Evolutionary conservation across 2,329 filamentous ascomycete species (phyloP), one percentile per base, ranked within the genome.

Genomic region (Calonectria naviculata): DNA sequence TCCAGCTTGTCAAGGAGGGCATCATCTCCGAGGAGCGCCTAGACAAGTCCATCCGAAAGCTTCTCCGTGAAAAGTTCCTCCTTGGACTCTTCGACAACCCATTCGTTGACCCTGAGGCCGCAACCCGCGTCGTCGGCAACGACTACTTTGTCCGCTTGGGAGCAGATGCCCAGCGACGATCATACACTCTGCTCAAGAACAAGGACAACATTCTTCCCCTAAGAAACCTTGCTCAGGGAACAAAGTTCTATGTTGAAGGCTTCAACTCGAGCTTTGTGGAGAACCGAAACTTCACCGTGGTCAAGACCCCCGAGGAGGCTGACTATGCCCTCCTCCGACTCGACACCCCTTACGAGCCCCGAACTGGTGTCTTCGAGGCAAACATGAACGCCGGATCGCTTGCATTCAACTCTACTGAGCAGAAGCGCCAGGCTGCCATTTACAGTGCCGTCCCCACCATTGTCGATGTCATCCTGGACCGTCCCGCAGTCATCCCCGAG

Each of bases 81-180:
- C 84, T 88, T 0, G 87, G 87, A 5, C 83, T 88, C 15, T 89
- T 89, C 70, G 86, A 88, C 34, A 83, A 85, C 70, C 86, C 85
- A 0, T 88, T 86, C 71, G 84, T 88, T 13, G 85, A 89, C 71
- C 79, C 80, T 1, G 84, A 84, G 1, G 80, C 78, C 1, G 86
- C 86, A 0, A 80, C 78, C 1, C 77, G 79, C 3, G 74, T 85
- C 4, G 86, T 87, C 21, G 87, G 86, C 4, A 85, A 85, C 38
- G 76, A 81, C 12, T 84, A 86, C 68, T 88, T 87, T 71, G 74
- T 70, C 36, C 75, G 76, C 17, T 63, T 79, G 8, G 77, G 75
- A 19, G 71, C 72, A 17, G 75, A 80, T 38, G 78, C 78, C 0
- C 80, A 81, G 54, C 74, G 77, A 0, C 74, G 74, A 7, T 78